Percentiles rank a stretch among this genome's conserved stretches.
Evolutionary conservation across 441 rosid species (phyloP).

Genomic region (Bruguiera hainesii): DNA sequence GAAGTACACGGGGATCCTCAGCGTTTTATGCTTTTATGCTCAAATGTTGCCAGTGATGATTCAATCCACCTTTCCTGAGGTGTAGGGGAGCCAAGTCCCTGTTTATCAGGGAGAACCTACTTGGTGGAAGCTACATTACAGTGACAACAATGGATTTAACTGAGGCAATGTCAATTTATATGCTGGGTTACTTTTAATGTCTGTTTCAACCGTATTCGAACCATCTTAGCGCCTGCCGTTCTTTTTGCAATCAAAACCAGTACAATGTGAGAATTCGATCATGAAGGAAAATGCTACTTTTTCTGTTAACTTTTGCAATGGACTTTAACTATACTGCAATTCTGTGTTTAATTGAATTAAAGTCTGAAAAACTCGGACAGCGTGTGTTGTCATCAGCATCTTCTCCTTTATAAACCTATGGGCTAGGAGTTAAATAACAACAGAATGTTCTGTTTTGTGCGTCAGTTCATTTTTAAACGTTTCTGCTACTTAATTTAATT

Average conservation of each 20-base stretch:
- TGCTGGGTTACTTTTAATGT: neutral
- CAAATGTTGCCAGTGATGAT: conserved; percentile 30
- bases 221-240: too few species aligned
- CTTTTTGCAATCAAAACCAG: too few species aligned
- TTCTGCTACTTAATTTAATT: too few species aligned
- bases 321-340: conserved; percentile 44
- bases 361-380: conserved; percentile 32
- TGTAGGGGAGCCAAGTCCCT: conserved; percentile 63
- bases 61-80: conserved; percentile 39
- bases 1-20: too few species aligned
- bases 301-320: neutral
- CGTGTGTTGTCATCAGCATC: conserved; percentile 41
- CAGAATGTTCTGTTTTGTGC: conserved; percentile 13
- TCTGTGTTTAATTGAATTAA: conserved; percentile 5
- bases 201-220: too few species aligned
- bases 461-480: too few species aligned
- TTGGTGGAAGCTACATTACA: conserved; percentile 48
- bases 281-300: neutral
- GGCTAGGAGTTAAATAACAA: conserved; percentile 39
- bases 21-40: too few species aligned
- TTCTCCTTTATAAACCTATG: conserved; percentile 9
- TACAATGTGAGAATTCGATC: neutral
- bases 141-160: conserved; percentile 34
- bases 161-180: conserved; percentile 22
- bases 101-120: conserved; percentile 65